Conservation (phyloP, 2,329 filamentous ascomycete species). For the Fusarium sp. region DNA sequence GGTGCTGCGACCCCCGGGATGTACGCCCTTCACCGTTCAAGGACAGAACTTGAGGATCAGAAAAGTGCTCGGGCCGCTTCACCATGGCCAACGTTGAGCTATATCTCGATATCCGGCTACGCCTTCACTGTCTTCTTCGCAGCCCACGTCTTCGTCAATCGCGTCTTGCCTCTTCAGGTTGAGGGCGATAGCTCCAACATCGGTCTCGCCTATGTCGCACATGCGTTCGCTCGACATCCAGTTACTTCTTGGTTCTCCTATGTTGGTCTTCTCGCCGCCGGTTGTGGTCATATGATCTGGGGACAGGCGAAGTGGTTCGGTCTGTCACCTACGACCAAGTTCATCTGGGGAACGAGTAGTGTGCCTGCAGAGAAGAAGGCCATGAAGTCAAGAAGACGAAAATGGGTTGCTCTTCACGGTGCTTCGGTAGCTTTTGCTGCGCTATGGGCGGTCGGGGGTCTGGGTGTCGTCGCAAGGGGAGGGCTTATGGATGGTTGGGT, state of each 20-base stretch:
- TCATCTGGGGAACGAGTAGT: conserved; percentile 55
- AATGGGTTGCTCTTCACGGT: conserved; percentile 78
- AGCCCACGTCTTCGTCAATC: conserved; percentile 80
- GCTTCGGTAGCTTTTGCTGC: conserved; percentile 66
- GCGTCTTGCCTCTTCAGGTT: conserved; percentile 77
- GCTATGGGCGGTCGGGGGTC: conserved; percentile 83
- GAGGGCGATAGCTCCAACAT: conserved; percentile 90
- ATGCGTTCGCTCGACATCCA: conserved; percentile 82
- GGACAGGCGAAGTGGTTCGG: conserved; percentile 86
- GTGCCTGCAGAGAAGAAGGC: conserved; percentile 60
- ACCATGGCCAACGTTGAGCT: conserved; percentile 76
- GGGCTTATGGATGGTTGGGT: conserved; percentile 82
- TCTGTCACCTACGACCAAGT: conserved; percentile 67
- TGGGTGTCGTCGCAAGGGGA: conserved; percentile 80
- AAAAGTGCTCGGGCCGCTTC: conserved; percentile 36
- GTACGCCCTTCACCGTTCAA: conserved; percentile 52
- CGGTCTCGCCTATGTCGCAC: conserved; percentile 83
- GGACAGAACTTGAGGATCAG: conserved; percentile 43
- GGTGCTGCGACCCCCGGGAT: conserved; percentile 73
- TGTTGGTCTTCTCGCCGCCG: conserved; percentile 71
- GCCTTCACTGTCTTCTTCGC: conserved; percentile 71
- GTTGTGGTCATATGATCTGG: conserved; percentile 83
- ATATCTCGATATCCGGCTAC: conserved; percentile 80
- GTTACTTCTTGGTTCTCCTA: conserved; percentile 76
- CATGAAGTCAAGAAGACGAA: conserved; percentile 67